Conservation (phyloP, 441 rosid genomes). For the Arabidopsis hybrid region DNA sequence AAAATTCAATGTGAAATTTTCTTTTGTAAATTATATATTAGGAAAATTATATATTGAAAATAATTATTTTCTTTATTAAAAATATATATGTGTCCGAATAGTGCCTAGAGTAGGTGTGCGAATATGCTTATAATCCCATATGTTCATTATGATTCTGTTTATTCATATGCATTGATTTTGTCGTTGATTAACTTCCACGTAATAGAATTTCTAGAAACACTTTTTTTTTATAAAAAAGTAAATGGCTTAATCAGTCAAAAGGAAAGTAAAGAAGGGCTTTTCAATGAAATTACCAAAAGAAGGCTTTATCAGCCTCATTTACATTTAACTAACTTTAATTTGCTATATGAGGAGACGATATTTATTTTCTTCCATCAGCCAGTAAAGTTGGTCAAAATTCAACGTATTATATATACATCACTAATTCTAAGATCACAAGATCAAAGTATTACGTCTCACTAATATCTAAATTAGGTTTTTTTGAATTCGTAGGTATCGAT, state of each 20-base stretch:
- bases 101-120: background rate
- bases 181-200: slow-evolving; percentile 8
- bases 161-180: background rate
- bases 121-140: slow-evolving; percentile 4
- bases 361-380: slow-evolving; percentile 13
- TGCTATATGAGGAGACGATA: slow-evolving; percentile 6
- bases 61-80: background rate
- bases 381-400: slow-evolving; percentile 32
- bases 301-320: slow-evolving; percentile 10
- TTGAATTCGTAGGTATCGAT: background rate
- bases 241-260: slow-evolving; percentile 23
- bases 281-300: slow-evolving; percentile 17
- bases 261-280: background rate
- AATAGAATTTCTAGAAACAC: background rate
- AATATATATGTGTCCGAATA: background rate
- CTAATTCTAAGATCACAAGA: slow-evolving; percentile 11
- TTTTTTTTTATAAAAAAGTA: slow-evolving; percentile 6
- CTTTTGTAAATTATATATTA: background rate
- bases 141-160: background rate
- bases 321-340: slow-evolving; percentile 10
- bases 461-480: background rate
- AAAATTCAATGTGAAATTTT: background rate
- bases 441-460: slow-evolving; percentile 15
- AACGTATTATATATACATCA: background rate
- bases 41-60: background rate